A percentile compares a stretch with the other conserved stretches of the same genome.
phyloP scores from a whole-genome alignment of 2,329 filamentous ascomycete genomes.

The Venturia pyrina region DNA sequence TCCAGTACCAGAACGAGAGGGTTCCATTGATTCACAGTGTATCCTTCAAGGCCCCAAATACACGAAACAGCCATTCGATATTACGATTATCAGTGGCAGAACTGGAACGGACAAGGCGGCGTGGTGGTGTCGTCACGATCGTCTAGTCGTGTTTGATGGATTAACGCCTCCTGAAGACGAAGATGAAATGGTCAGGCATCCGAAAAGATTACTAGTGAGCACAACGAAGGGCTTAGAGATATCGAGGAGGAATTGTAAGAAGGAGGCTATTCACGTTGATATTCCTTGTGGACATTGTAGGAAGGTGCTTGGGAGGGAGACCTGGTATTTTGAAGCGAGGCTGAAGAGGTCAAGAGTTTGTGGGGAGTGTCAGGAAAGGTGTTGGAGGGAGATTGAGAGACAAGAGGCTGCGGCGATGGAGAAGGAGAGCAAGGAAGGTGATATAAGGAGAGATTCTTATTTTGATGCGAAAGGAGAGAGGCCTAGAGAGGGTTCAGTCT shows the following conservation, averaged over 20 bases:
- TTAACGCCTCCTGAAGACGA: background rate
- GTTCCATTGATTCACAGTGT: background rate
- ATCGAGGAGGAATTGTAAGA: slow-evolving; percentile 6
- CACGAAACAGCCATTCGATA: background rate
- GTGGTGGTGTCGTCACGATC: slow-evolving; percentile 9
- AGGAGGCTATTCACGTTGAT: slow-evolving; percentile 2
- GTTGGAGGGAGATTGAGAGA: slow-evolving; percentile 3
- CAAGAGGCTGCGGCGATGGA: background rate
- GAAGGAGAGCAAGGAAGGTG: background rate
- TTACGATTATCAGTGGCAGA: background rate
- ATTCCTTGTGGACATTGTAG: slow-evolving; percentile 6
- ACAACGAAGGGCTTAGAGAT: slow-evolving; percentile 4
- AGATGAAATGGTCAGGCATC: background rate
- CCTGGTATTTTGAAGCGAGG: slow-evolving; percentile 1
- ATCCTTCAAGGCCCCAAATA: background rate
- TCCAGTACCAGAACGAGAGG: background rate
- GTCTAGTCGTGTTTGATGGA: slow-evolving; percentile 10
- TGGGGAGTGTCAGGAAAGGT: slow-evolving; percentile 3
- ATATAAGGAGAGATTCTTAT: background rate
- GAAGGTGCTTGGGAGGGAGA: background rate
- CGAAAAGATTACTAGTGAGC: background rate
- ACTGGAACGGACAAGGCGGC: background rate
- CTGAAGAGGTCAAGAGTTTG: background rate
- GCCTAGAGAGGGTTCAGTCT: background rate
- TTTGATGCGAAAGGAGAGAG: background rate